Evolutionary conservation across 2,329 filamentous ascomycete species (phyloP), one percentile per base, ranked within the genome.

Genomic region (Arachnomyces sp.): DNA sequence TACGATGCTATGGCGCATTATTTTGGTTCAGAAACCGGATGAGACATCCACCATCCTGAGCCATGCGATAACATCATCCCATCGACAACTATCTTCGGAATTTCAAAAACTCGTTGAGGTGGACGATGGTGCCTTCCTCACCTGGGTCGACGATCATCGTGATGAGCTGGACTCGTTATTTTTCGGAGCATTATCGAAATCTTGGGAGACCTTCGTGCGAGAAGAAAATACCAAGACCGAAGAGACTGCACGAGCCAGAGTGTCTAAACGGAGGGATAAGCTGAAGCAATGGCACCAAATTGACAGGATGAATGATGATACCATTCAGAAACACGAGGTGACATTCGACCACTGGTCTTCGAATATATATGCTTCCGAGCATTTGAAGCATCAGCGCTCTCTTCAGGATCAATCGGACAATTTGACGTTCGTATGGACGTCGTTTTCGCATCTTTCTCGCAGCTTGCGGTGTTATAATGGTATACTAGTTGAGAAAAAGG

Each of bases 341-440:
- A 84, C 86, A 1, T 90, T 92, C 41, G 82, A 78, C 31, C 82
- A 90, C 44, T 98, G 90, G 92, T 84, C 90, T 69, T 87, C 89
- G 52, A 96, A 95, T 53, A 95, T 98, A 31, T 92, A 90, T 60
- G 81, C 84, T 36, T 87, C 90, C 0, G 92, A 98, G 59, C 83
- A 92, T 49, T 77, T 90, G 56, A 96, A 95, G 59, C 83, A 94
- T 49, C 90, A 96, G 59, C 76, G 92, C 46, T 75, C 86, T 12
- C 67, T 88, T 39, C 92, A 98, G 61, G 93, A 98, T 54, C 86
- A 95, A 54, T 88, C 95, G 52, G 92, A 98, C 56, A 90, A 89
- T 53, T 75, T 86, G 43, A 73, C 75, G 1, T 95, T 87, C 56
- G 75, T 93, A 45, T 77, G 78, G 31, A 79, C 84, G 0, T 75